Evolutionary conservation across 495 filamentous ascomycete genomes (phyloP).

Genomic region (Aspergillus baeticus): DNA sequence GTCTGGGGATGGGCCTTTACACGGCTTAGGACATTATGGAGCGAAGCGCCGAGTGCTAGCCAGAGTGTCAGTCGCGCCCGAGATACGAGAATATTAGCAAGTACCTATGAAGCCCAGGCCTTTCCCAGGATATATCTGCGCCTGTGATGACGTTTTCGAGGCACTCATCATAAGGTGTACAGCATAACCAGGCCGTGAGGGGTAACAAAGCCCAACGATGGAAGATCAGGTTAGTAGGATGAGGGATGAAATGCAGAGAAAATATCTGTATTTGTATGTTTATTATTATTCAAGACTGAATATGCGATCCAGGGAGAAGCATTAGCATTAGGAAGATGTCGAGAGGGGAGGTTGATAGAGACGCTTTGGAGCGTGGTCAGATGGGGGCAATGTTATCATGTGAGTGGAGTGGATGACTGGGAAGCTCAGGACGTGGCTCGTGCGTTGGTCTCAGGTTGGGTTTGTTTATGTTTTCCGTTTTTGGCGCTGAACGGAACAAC

Average conservation of each 20-base stretch:
- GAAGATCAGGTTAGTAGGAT: slow-evolving; percentile 4
- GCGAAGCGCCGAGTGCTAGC: slow-evolving; percentile 79
- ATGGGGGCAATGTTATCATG: slow-evolving; percentile 27
- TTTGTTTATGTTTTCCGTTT: slow-evolving; percentile 49
- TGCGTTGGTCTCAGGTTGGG: slow-evolving; percentile 21
- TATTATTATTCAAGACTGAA: background rate
- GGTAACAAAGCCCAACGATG: slow-evolving; percentile 9
- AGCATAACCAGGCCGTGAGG: slow-evolving; percentile 5
- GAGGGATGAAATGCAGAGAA: background rate
- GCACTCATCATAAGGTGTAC: slow-evolving; percentile 45
- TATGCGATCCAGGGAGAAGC: background rate
- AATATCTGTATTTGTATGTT: background rate
- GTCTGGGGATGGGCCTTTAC: slow-evolving; percentile 79
- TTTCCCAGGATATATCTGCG: slow-evolving; percentile 72
- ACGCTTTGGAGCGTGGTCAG: background rate
- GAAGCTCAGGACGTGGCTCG: slow-evolving; percentile 18
- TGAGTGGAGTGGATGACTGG: slow-evolving; percentile 33
- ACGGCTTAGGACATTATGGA: slow-evolving; percentile 82
- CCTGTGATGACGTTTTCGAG: slow-evolving; percentile 42
- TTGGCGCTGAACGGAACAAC: slow-evolving; percentile 24
- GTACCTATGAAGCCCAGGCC: slow-evolving; percentile 77
- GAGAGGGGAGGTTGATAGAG: background rate
- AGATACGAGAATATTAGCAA: slow-evolving; percentile 22
- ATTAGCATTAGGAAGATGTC: background rate
- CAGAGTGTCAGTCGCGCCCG: slow-evolving; percentile 23